phyloP scores from a whole-genome alignment of 2,329 filamentous ascomycete genomes.

The Colletotrichum sojae region DNA sequence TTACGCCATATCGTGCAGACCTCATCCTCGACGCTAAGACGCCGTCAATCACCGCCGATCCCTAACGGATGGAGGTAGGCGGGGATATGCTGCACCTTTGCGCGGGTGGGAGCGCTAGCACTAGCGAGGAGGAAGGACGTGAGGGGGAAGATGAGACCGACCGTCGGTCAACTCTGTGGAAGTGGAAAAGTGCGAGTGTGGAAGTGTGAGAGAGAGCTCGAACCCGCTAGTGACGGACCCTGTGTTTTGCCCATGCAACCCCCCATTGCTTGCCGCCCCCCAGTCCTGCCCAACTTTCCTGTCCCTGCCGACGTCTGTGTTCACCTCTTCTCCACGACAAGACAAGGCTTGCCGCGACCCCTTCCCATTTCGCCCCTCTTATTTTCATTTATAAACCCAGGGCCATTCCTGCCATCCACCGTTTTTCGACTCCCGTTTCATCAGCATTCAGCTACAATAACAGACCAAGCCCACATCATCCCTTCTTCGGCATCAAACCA shows the following conservation, averaged over 20 bases:
- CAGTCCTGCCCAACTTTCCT: conserved; percentile 37
- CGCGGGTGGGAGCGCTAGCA: conserved; percentile 23
- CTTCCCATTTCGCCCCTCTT: conserved; percentile 35
- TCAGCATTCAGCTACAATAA: conserved; percentile 21
- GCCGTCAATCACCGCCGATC: conserved; percentile 42
- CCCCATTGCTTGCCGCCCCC: conserved; percentile 5
- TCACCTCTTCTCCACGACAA: conserved; percentile 37
- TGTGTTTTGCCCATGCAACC: conserved; percentile 38
- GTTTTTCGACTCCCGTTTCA: conserved; percentile 36
- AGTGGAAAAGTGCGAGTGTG: too few relatives aligned
- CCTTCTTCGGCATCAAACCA: background rate
- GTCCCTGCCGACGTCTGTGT: conserved; percentile 25
- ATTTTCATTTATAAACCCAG: conserved; percentile 42
- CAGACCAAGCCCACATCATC: background rate
- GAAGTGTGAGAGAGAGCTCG: background rate
- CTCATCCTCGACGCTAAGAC: conserved; percentile 32
- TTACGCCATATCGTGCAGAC: conserved; percentile 41
- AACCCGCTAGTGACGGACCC: conserved; percentile 34
- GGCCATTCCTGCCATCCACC: conserved; percentile 34
- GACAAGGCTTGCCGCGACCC: conserved; percentile 33
- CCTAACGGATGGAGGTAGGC: conserved; percentile 25
- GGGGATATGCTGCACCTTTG: conserved; percentile 29
- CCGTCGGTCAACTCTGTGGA: conserved; percentile 14
- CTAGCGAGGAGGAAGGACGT: conserved; percentile 4
- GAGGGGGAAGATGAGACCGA: conserved; percentile 13